Conservation (phyloP, 176 grass and related monocot genomes). For the Ensete glaucum region DNA sequence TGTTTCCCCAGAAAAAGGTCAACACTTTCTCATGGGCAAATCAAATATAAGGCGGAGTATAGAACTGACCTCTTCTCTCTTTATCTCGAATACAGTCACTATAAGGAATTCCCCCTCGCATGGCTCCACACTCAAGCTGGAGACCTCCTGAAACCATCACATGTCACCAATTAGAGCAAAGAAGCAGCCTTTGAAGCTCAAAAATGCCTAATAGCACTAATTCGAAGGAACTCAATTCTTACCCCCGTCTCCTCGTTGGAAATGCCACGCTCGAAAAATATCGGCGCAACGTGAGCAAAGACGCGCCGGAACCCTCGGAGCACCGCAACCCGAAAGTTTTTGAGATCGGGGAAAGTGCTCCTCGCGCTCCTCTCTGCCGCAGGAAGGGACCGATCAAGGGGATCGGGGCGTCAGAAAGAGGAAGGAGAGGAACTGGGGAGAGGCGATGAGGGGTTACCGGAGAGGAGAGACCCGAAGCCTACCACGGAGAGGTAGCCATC, state of each 20-base stretch:
- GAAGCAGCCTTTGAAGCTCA: conserved; percentile 4
- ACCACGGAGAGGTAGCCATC: conserved; percentile 51
- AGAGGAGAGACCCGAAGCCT: conserved; percentile 93
- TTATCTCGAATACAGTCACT: conserved; percentile 85
- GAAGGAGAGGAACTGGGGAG: neutral
- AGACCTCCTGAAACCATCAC: conserved; percentile 55
- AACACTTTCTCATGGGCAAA: neutral
- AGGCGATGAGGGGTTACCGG: conserved; percentile 27
- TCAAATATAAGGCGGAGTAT: neutral
- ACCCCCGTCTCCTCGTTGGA: conserved; percentile 47
- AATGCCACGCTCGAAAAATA: conserved; percentile 88
- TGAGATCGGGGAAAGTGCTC: conserved; percentile 89
- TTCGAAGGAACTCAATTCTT: conserved; percentile 15
- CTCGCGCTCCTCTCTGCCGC: conserved; percentile 65
- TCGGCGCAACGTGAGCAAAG: conserved; percentile 73
- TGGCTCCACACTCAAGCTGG: conserved; percentile 78
- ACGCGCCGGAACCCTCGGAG: conserved; percentile 77
- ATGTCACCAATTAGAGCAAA: conserved; percentile 3
- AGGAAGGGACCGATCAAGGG: neutral
- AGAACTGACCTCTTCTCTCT: conserved; percentile 45
- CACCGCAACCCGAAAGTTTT: conserved; percentile 56
- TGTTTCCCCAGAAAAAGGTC: conserved; percentile 6
- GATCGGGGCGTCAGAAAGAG: neutral
- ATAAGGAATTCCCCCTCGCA: conserved; percentile 54
- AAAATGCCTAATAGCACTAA: neutral